phyloP scores from a whole-genome alignment of 768 basidiomycete species.

The Psilocybe cubensis region DNA sequence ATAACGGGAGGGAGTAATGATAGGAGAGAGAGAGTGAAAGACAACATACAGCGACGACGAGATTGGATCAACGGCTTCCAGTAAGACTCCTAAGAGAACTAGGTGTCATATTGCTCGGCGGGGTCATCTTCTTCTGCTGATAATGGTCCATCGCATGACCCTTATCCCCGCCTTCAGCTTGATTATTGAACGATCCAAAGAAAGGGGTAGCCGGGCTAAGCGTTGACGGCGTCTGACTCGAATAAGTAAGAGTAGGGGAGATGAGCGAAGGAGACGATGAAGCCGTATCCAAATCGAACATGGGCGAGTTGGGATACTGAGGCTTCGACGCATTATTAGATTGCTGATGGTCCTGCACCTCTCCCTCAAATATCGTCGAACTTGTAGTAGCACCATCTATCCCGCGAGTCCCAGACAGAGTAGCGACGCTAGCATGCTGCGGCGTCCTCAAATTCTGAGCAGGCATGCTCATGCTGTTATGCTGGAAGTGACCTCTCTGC shows the following conservation, averaged over 20 bases:
- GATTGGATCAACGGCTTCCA: constrained; percentile 1
- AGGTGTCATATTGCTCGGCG: constrained; percentile 7
- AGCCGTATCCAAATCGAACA: constrained; percentile 26
- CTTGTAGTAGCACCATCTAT: constrained; percentile 16
- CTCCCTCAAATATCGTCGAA: constrained; percentile 24
- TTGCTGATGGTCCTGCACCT: constrained; percentile 10
- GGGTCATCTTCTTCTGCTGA: constrained; percentile 18
- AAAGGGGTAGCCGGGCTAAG: constrained; percentile 76
- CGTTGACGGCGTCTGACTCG: constrained; percentile 65
- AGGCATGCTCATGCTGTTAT: constrained; percentile 51
- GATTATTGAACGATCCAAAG: constrained; percentile 58
- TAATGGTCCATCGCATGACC: constrained; percentile 18
- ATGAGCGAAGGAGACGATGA: constrained; percentile 50
- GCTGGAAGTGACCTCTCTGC: constrained; percentile 45
- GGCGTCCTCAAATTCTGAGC: constrained; percentile 34
- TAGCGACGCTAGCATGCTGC: constrained; percentile 33
- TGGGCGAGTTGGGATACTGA: constrained; percentile 16
- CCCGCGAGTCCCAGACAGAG: constrained; percentile 22
- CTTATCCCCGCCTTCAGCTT: constrained; percentile 34
- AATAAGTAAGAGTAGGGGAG: constrained; percentile 72
- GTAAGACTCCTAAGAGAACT: constrained; percentile 14
- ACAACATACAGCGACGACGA: neutral
- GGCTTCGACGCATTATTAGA: constrained; percentile 23
- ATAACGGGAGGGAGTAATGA: neutral
- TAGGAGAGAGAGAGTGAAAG: too few species aligned